Percentiles rank a stretch among this genome's conserved stretches.
Evolutionary conservation across 768 basidiomycete species (phyloP).

Genomic region (Russula griseocarnosa): DNA sequence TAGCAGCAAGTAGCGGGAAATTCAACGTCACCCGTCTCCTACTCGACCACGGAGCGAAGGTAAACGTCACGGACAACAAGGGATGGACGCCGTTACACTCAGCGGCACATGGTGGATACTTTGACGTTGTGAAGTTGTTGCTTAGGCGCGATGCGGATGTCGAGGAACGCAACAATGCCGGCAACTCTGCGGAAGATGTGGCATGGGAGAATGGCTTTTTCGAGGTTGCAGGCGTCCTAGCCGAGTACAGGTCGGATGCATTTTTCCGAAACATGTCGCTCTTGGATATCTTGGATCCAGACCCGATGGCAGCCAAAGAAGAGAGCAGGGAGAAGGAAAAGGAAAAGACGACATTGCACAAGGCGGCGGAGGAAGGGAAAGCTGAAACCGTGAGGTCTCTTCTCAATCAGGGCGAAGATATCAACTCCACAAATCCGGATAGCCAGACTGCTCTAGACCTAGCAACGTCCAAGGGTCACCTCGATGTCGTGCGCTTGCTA

Average conservation of each 20-base stretch:
- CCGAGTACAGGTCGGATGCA: neutral
- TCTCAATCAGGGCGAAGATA: neutral
- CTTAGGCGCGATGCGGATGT: neutral
- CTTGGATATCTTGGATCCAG: neutral
- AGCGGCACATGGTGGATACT: neutral
- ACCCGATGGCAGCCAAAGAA: neutral
- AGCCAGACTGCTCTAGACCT: neutral
- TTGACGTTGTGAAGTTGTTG: neutral
- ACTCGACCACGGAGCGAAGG: slow-evolving; percentile 14
- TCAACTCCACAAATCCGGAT: neutral
- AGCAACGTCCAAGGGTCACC: neutral
- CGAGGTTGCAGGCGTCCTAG: slow-evolving; percentile 5
- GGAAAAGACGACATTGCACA: neutral
- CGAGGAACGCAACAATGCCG: neutral
- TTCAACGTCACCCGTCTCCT: neutral
- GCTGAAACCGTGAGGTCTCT: neutral
- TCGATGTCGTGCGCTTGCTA: neutral
- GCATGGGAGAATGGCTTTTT: neutral
- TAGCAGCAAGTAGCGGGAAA: neutral
- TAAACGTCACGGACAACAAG: neutral
- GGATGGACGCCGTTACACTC: slow-evolving; percentile 12
- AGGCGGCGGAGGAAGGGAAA: neutral
- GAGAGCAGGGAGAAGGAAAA: neutral
- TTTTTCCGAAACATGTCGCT: neutral
- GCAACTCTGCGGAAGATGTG: neutral